Percentiles rank a stretch among this genome's conserved stretches.
Evolutionary conservation across 148 eudicot species (phyloP).

Genomic region (Talinum fruticosum): DNA sequence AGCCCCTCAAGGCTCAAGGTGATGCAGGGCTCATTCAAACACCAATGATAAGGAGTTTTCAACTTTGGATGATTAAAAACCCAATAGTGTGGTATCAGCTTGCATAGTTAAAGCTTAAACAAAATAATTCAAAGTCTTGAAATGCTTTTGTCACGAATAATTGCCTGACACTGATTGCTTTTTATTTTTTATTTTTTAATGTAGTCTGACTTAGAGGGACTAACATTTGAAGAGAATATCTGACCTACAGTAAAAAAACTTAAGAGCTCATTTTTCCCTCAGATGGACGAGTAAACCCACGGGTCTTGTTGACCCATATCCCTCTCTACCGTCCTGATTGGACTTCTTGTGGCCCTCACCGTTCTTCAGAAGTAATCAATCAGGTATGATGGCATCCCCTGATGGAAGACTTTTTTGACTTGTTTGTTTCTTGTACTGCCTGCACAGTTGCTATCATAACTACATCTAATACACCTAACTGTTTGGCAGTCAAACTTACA

Average conservation of each 20-base stretch:
- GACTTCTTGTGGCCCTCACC: slow-evolving; percentile 84
- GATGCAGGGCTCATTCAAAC: neutral
- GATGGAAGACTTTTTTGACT: slow-evolving; percentile 2
- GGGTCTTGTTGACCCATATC: slow-evolving; percentile 83
- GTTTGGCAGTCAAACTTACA: slow-evolving; percentile 30
- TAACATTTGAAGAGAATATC: neutral
- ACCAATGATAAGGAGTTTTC: neutral
- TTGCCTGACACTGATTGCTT: neutral
- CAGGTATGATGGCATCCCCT: slow-evolving; percentile 47
- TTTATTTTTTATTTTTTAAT: neutral
- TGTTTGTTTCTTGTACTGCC: neutral
- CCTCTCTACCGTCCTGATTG: slow-evolving; percentile 82
- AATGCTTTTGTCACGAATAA: neutral
- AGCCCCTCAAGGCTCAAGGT: neutral
- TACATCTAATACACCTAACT: slow-evolving; percentile 12
- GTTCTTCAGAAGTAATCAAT: slow-evolving; percentile 71
- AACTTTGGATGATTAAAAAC: neutral
- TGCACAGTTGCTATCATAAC: neutral
- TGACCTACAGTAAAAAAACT: neutral
- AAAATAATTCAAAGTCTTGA: slow-evolving; percentile 10
- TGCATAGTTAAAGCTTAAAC: neutral
- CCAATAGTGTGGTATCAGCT: neutral
- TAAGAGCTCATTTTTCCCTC: slow-evolving; percentile 9
- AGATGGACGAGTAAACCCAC: slow-evolving; percentile 50
- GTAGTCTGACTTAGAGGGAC: slow-evolving; percentile 1